phyloP scores from a whole-genome alignment of 805 yeast genomes.

The Yarrowia alimentaria region DNA sequence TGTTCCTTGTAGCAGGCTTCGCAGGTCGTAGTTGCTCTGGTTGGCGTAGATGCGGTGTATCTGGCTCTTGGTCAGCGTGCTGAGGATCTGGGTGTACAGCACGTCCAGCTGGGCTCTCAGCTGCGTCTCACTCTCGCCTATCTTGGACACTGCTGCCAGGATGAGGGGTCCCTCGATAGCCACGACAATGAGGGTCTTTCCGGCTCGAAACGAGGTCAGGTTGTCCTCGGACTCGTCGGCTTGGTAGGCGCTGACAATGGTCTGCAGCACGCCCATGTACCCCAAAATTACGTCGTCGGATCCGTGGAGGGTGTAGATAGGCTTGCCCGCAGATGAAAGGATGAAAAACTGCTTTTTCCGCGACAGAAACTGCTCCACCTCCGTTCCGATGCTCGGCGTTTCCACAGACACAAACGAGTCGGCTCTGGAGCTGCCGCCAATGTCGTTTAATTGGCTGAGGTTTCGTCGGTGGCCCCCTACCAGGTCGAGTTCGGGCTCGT shows the following conservation, averaged over 20 bases:
- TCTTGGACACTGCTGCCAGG: constrained; percentile 58
- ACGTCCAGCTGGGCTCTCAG: constrained; percentile 64
- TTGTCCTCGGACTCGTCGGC: constrained; percentile 33
- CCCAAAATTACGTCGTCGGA: constrained; percentile 64
- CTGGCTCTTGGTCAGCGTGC: constrained; percentile 79
- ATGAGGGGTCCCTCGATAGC: constrained; percentile 66
- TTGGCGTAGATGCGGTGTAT: constrained; percentile 64
- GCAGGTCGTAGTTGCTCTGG: constrained; percentile 76
- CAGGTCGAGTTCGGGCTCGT: constrained; percentile 24
- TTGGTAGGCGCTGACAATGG: constrained; percentile 69
- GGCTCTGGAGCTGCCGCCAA: not conserved
- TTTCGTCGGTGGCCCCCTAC: constrained; percentile 21
- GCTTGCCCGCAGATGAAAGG: constrained; percentile 83
- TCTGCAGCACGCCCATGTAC: constrained; percentile 76
- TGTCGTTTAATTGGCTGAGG: constrained; percentile 11
- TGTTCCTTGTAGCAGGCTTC: constrained; percentile 70
- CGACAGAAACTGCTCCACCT: constrained; percentile 39
- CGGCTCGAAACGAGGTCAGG: constrained; percentile 49
- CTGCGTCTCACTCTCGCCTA: constrained; percentile 42
- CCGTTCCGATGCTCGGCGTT: constrained; percentile 10
- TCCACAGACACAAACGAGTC: constrained; percentile 21
- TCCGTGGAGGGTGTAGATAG: constrained; percentile 77
- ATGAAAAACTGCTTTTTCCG: constrained; percentile 70
- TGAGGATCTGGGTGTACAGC: constrained; percentile 72
- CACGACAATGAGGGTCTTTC: constrained; percentile 55